Percentiles rank a stretch among this genome's conserved stretches.
Evolutionary conservation across 176 grass and related monocot species (phyloP).

Genomic region (Cenchrus americanus): DNA sequence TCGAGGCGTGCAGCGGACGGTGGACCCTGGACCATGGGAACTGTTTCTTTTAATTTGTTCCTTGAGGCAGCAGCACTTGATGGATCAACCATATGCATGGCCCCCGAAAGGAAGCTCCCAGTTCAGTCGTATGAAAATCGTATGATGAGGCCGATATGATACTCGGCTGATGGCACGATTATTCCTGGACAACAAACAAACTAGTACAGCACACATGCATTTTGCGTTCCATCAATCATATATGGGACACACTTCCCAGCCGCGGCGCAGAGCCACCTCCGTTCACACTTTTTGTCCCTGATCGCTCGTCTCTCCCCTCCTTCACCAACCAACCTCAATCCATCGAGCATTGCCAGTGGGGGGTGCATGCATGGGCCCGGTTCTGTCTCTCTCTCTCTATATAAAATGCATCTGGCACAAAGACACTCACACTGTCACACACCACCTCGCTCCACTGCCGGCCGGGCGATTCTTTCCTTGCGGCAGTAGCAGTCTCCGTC

Average conservation of each 20-base stretch:
- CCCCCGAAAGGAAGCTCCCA: too few relatives aligned
- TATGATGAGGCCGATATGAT: too few relatives aligned
- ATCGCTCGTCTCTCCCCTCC: not conserved
- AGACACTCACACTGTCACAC: not conserved
- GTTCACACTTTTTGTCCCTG: not conserved
- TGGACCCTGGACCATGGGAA: too few relatives aligned
- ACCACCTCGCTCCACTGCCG: conserved; percentile 6
- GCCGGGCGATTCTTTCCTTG: not conserved
- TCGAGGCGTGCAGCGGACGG: too few relatives aligned
- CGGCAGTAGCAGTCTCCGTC: not conserved
- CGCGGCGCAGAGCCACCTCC: not conserved
- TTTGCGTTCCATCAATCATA: not conserved
- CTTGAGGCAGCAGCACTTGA: too few relatives aligned
- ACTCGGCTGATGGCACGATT: too few relatives aligned
- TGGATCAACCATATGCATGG: too few relatives aligned
- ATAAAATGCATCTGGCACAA: conserved; percentile 38
- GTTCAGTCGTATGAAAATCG: too few relatives aligned
- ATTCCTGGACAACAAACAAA: not conserved
- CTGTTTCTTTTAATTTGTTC: too few relatives aligned
- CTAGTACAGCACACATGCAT: not conserved
- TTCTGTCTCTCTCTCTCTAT: not conserved
- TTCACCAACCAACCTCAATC: not conserved
- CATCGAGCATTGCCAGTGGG: not conserved
- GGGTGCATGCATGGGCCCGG: not conserved
- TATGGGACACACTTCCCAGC: not conserved